Base-by-base conservation (phyloP, 768 basidiomycete species). In the Naganishia onofrii region DNA sequence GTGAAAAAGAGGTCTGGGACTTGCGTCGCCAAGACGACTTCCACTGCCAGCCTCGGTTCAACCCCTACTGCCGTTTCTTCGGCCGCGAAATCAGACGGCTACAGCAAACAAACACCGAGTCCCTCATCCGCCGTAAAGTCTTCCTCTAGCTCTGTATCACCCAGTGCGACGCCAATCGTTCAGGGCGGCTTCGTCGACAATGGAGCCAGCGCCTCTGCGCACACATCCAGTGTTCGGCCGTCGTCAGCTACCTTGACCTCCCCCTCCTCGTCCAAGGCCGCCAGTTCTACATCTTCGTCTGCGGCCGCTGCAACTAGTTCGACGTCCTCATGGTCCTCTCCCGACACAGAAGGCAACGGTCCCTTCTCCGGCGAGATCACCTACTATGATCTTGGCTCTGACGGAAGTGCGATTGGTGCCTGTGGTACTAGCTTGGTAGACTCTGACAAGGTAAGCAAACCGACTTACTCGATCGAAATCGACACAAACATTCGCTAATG, bases 281-380 rank as follows among this genome's bases (percentile, higher is more conserved):
- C 70, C 21, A 38, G 68, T 54, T 51, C 72, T 4, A 54, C 72
- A 21, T 42, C 70, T 6, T 28, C 56, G 44, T 21, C 66, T 15
- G 36, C 70, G 15, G 68, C 72, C 1, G 31, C 73, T 8, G 64
- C 69, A 15, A 55, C 76, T 28, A 53, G 58, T 15, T 65, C 76
- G 17, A n/a, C 75, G n/a, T 68, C 67, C 10, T 44, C 55, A 0
- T 68, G 38, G 38, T 32, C 38, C 28, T 57, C 55, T 6, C 68
- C 56, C 42, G 73, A 71, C 69, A 38, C 82, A 81, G 38, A 56
- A 36, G 82, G 84, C 74, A 86, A 81, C 78, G 87, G 87, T 23
- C 83, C 81, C 0, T 85, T 87, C 68, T 73, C 74, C 1, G 88
- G 89, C 21, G 76, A 87, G 69, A 86, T 84, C 82, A 73, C 70